A percentile compares a stretch with the other conserved stretches of the same genome.
Evolutionary conservation across 2,329 filamentous ascomycete species (phyloP).

Genomic region (Fusarium dimerum): DNA sequence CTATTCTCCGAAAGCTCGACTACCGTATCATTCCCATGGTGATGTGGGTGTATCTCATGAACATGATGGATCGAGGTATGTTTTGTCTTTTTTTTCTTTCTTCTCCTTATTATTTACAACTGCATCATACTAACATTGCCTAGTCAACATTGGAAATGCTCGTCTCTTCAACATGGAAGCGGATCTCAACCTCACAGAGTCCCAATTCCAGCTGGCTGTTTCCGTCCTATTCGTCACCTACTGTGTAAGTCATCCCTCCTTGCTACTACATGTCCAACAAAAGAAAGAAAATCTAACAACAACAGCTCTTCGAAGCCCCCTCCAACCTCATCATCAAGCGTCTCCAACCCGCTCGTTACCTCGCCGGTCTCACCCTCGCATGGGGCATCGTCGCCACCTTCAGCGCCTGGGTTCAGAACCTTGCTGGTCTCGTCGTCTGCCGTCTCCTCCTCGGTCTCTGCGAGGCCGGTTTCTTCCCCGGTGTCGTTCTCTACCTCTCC

Average conservation of each 20-base stretch:
- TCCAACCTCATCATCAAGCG: constrained; percentile 42
- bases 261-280: accelerated
- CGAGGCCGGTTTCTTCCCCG: constrained; percentile 53
- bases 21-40: constrained; percentile 34
- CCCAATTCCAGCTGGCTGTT: constrained; percentile 59
- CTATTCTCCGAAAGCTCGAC: constrained; percentile 33
- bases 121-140: constrained; percentile 33
- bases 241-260: constrained; percentile 38
- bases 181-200: constrained; percentile 55
- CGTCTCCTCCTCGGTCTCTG: constrained; percentile 38
- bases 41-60: constrained; percentile 38
- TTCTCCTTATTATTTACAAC: no score
- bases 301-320: constrained; percentile 40
- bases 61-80: constrained; percentile 38
- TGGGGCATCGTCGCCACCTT: constrained; percentile 47
- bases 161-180: constrained; percentile 49
- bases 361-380: constrained; percentile 42
- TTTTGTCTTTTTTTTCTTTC: accelerated
- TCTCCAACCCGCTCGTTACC: constrained; percentile 48
- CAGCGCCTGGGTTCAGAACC: constrained; percentile 46
- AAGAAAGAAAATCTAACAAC: background rate
- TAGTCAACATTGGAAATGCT: constrained; percentile 70
- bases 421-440: constrained; percentile 47
- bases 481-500: constrained; percentile 55
- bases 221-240: constrained; percentile 42